A percentile compares a stretch with the other conserved stretches of the same genome.
These are phyloP conservation scores for Camellia japonica DNA, from an alignment of 148 eudicot species.

Conservation along the genomic window DNA sequence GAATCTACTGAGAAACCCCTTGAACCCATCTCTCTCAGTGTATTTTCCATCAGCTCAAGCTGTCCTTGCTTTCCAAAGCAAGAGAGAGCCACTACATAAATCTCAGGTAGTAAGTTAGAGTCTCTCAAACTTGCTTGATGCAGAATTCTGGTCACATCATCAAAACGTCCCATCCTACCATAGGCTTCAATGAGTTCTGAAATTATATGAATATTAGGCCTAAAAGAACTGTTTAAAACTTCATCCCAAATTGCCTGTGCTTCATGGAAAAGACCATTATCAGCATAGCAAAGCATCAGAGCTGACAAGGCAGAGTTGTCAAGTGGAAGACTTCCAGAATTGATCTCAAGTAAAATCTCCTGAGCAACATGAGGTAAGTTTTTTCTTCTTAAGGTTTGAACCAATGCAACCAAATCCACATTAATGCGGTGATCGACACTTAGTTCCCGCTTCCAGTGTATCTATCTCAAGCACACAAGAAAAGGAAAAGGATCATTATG, in stretches of 20 bases:
- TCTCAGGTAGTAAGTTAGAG: slow-evolving; percentile 40
- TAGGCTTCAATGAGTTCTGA: slow-evolving; percentile 47
- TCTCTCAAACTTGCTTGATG: slow-evolving; percentile 41
- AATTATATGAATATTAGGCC: slow-evolving; percentile 39
- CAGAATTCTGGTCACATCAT: slow-evolving; percentile 45
- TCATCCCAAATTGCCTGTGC: slow-evolving; percentile 62
- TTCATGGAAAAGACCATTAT: slow-evolving; percentile 40
- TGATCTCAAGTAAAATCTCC: slow-evolving; percentile 22
- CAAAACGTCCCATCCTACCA: slow-evolving; percentile 40
- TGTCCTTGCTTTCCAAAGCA: slow-evolving; percentile 69
- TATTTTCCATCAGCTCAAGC: slow-evolving; percentile 62
- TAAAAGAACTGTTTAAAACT: slow-evolving; percentile 46
- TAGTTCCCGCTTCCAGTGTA: slow-evolving; percentile 17
- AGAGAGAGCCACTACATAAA: slow-evolving; percentile 45
- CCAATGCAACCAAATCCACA: slow-evolving; percentile 11
- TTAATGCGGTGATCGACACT: not conserved
- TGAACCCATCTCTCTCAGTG: slow-evolving; percentile 64
- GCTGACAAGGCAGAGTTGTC: slow-evolving; percentile 29
- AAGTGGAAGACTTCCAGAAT: slow-evolving; percentile 20
- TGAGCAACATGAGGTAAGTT: slow-evolving; percentile 19
- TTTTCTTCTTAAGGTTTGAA: slow-evolving; percentile 15
- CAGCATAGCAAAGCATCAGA: slow-evolving; percentile 51
- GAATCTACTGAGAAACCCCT: slow-evolving; percentile 65
- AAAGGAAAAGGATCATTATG: not conserved
- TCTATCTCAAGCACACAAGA: slow-evolving; percentile 4